Conservation (phyloP, 352 stramenopile species). For the Pelagophyceae sp. region DNA sequence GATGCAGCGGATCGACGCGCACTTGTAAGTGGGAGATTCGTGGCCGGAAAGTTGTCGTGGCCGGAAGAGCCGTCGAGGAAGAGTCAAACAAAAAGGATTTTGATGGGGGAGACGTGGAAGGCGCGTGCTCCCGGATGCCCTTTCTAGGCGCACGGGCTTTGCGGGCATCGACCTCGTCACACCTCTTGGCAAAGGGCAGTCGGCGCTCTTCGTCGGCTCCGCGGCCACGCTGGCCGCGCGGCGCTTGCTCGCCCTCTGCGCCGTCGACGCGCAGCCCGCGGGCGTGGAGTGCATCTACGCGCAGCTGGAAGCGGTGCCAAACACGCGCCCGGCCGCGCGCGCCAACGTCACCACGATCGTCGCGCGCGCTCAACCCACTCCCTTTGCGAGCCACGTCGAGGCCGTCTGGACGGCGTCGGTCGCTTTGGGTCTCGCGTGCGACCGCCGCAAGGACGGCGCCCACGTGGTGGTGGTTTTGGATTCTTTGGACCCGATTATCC, state of each 20-base stretch:
- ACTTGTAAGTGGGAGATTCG: no score
- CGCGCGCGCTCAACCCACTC: background rate
- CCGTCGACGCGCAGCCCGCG: background rate
- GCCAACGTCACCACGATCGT: background rate
- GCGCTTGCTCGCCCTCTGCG: background rate
- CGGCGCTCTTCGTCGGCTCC: background rate
- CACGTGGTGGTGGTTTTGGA: background rate
- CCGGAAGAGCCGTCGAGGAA: no score
- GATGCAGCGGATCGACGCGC: conserved; percentile 5
- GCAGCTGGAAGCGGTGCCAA: background rate
- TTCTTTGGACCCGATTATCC: background rate
- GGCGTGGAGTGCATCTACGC: background rate
- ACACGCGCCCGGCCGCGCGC: background rate
- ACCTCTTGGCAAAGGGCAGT: conserved; percentile 4
- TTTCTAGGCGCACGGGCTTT: background rate
- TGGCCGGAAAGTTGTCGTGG: no score
- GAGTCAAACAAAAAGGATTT: no score
- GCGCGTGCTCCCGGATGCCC: no score
- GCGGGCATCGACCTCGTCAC: conserved; percentile 6
- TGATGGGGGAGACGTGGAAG: no score
- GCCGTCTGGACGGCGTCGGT: background rate
- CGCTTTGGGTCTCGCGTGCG: background rate
- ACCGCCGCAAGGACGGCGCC: background rate
- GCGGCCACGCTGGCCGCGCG: background rate
- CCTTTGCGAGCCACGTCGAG: background rate